phyloP scores from a whole-genome alignment of 371 early-diverging fungal species.

The Nosema muscidifuracis region DNA sequence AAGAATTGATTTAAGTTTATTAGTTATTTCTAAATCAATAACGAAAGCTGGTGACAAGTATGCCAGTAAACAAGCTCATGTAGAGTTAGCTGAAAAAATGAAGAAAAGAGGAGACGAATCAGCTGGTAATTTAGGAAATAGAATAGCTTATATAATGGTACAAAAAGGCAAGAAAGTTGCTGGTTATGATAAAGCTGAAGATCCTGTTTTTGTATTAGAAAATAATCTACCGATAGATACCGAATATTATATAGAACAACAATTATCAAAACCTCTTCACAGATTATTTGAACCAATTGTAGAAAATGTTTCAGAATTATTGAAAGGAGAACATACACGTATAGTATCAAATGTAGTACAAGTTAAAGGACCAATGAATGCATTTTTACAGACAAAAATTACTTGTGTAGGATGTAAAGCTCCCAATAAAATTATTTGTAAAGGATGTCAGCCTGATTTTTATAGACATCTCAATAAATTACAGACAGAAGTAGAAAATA shows the following conservation, averaged over 20 bases:
- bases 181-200: slow-evolving; percentile 94
- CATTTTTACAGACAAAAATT: slow-evolving; percentile 77
- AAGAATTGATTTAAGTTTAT: slow-evolving; percentile 85
- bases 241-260: slow-evolving; percentile 94
- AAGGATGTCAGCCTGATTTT: slow-evolving; percentile 65
- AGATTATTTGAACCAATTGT: slow-evolving; percentile 96
- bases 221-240: slow-evolving; percentile 96
- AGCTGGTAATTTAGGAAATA: slow-evolving; percentile 79
- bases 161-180: slow-evolving; percentile 75
- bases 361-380: slow-evolving; percentile 78
- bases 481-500: slow-evolving; percentile 66
- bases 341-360: slow-evolving; percentile 72
- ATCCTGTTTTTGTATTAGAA: slow-evolving; percentile 94
- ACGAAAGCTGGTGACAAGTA: slow-evolving; percentile 83
- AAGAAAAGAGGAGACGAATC: slow-evolving; percentile 84
- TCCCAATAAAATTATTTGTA: slow-evolving; percentile 71
- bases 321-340: slow-evolving; percentile 80
- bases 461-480: slow-evolving; percentile 72
- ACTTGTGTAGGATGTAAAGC: slow-evolving; percentile 88
- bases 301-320: slow-evolving; percentile 72
- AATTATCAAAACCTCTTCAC: slow-evolving; percentile 84
- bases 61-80: slow-evolving; percentile 88
- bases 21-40: slow-evolving; percentile 92
- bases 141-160: slow-evolving; percentile 96
- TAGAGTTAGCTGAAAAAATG: slow-evolving; percentile 89